Conservation (phyloP, 129 eudicot species). For the Ambrosia artemisiifolia region DNA sequence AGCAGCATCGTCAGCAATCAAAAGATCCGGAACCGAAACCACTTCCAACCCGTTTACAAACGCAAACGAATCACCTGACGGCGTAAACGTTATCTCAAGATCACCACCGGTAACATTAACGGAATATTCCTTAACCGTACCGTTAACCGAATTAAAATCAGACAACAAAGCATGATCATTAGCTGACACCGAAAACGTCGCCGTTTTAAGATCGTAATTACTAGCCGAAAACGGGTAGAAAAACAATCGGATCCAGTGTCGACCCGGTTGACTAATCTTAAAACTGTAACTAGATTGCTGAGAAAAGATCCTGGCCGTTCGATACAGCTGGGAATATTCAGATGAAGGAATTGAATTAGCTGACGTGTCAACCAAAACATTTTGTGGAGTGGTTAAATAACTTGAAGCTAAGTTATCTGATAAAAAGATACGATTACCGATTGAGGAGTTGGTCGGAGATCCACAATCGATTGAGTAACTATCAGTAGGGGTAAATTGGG, state of each 20-base stretch:
- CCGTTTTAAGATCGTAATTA: conserved; percentile 45
- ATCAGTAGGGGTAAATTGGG: conserved; percentile 56
- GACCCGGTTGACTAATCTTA: conserved; percentile 56
- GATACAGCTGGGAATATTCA: conserved; percentile 45
- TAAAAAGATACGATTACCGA: conserved; percentile 49
- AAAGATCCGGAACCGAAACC: conserved; percentile 61
- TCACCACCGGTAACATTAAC: conserved; percentile 40
- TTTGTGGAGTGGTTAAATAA: conserved; percentile 59
- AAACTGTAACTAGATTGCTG: conserved; percentile 50
- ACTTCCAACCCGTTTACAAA: conserved; percentile 76
- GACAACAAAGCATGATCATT: conserved; percentile 46
- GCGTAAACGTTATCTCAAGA: conserved; percentile 50
- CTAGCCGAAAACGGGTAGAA: conserved; percentile 58
- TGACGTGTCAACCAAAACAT: conserved; percentile 49
- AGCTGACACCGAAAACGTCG: conserved; percentile 62
- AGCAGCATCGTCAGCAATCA: conserved; percentile 58
- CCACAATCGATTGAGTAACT: conserved; percentile 73
- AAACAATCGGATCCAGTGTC: conserved; percentile 85
- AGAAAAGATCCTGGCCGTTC: conserved; percentile 66
- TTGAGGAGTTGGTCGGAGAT: conserved; percentile 47
- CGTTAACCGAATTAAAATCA: conserved; percentile 36
- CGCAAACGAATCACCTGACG: conserved; percentile 57
- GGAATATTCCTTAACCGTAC: conserved; percentile 50
- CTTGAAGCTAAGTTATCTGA: conserved; percentile 69
- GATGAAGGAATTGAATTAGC: conserved; percentile 48